Base-by-base conservation (phyloP, 2,329 filamentous ascomycete species). In the Venturia aucupariae region DNA sequence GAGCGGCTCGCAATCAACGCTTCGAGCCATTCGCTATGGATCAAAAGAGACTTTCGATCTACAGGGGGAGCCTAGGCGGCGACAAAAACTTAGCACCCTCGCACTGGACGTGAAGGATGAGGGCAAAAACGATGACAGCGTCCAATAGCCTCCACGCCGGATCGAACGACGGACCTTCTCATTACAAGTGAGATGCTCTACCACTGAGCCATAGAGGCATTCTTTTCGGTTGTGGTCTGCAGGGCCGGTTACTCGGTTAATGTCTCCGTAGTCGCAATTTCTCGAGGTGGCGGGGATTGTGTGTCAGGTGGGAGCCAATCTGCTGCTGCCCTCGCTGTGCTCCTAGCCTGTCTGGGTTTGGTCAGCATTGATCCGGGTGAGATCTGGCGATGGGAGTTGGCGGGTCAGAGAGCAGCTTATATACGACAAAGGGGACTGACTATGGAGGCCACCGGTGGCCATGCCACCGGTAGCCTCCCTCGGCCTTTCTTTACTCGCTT, bases 151-250 rank as follows among this genome's bases (percentile, higher is more conserved):
- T 48, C 44, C 44, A 48, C 44, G 44, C 44, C 44, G 44, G 44
- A 48, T 48, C 44, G 44, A 48, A 48, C 44, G 44, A 48, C 44
- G 44, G 44, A 48, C 44, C 44, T 48, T 48, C 44, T 48, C 44
- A 48, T 48, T 48, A 48, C 44, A 48, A 48, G 44, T 48, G 44
- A 48, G 44, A 48, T 48, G 44, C 44, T 48, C 44, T 48, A 48
- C 44, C 44, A 48, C 44, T 48, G 44, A 22, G n/a, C 19, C 19
- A 46, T 46, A 22, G 42, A 22, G 17, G 19, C 19, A 46, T n/a
- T 22, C 17, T 4, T 46, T 46, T n/a, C 42, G 6, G 17, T n/a
- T 46, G 17, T n/a, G 17, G 4, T 22, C 5, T 1, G 4, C 1
- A 48, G 10, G 4, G 1, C n/a, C 35, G 35, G 35, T 6, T 11